A percentile compares a stretch with the other conserved stretches of the same genome.
These are phyloP conservation scores for Colletotrichum endophyticum DNA, from an alignment of 2,329 filamentous ascomycete species.

Conservation along the genomic window DNA sequence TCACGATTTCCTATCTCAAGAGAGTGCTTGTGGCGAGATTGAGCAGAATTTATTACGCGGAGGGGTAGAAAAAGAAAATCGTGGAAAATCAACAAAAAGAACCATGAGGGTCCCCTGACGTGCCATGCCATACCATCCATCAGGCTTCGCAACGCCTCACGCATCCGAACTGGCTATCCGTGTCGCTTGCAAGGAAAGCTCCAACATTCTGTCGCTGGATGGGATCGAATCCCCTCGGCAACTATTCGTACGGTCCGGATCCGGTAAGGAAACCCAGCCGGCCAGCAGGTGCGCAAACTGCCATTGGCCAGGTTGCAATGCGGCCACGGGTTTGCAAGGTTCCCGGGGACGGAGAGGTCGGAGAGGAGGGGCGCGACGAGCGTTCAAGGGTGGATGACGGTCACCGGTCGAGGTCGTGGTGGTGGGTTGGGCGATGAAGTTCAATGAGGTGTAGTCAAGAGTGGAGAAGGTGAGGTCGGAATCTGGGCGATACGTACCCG, in stretches of 20 bases:
- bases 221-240: neutral
- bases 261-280: neutral
- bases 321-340: neutral
- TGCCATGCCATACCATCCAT: neutral
- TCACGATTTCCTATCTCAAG: neutral
- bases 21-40: neutral
- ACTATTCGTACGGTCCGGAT: neutral
- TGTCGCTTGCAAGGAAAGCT: neutral
- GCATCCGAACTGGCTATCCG: neutral
- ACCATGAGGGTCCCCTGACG: neutral
- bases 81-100: slow-evolving; percentile 12
- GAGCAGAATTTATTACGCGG: neutral
- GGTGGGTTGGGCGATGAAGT: neutral
- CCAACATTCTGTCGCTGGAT: neutral
- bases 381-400: neutral
- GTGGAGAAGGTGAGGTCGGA: neutral
- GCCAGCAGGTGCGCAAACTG: neutral
- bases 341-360: neutral
- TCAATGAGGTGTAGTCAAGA: neutral
- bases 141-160: neutral
- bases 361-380: neutral
- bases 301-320: neutral
- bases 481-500: neutral
- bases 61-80: slow-evolving; percentile 7
- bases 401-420: neutral